These are phyloP conservation scores for Cadophora sp. DNA, from an alignment of 2,329 filamentous ascomycete species.

Conservation along the genomic window DNA sequence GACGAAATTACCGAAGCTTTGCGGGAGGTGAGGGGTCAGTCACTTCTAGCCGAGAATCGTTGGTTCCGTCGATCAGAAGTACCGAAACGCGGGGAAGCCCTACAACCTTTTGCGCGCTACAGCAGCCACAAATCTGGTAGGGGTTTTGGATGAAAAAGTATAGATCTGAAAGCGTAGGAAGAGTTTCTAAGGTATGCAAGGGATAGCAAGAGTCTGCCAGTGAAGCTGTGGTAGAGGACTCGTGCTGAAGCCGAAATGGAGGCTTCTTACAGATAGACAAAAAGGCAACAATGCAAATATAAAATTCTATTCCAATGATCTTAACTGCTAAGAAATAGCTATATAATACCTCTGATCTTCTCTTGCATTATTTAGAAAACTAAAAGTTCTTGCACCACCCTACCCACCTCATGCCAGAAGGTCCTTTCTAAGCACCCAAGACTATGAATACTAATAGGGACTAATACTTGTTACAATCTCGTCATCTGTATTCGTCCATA, in stretches of 20 bases:
- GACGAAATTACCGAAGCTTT: conserved; percentile 2
- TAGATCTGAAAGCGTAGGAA: conserved; percentile 13
- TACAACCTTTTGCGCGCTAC: conserved; percentile 2
- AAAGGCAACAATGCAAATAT: conserved; percentile 26
- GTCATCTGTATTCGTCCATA: too few species aligned
- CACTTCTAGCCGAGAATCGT: neutral
- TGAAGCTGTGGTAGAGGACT: conserved; percentile 24
- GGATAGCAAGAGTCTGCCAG: conserved; percentile 26
- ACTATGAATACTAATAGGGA: too few species aligned
- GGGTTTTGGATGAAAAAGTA: conserved; percentile 13
- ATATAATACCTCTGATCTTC: conserved; percentile 18
- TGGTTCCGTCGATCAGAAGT: conserved; percentile 7
- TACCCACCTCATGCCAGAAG: too few species aligned
- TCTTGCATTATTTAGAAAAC: too few species aligned
- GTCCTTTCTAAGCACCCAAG: too few species aligned
- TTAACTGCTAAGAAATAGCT: conserved; percentile 28
- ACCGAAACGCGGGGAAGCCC: neutral
- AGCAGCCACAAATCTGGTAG: conserved; percentile 21
- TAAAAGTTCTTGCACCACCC: too few species aligned
- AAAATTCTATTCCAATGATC: conserved; percentile 25
- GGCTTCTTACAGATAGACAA: conserved; percentile 28
- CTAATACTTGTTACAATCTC: too few species aligned
- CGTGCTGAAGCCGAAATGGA: conserved; percentile 23
- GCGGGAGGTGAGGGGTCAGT: neutral
- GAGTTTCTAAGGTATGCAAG: conserved; percentile 22